phyloP scores from a whole-genome alignment of 1,284 basidiomycete genomes.

The Sporisorium iseilematis-ciliati region DNA sequence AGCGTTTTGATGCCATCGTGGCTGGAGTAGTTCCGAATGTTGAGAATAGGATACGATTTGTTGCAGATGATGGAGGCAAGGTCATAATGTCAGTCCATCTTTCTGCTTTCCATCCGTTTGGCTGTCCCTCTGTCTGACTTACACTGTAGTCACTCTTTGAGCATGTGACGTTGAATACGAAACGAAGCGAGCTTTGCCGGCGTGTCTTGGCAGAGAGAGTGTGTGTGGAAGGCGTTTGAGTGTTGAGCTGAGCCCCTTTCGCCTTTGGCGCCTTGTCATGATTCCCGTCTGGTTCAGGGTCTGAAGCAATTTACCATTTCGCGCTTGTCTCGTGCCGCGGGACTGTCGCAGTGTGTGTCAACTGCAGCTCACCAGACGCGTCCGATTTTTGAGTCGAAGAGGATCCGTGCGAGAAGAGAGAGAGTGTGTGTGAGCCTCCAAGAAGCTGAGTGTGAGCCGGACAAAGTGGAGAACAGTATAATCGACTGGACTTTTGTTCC shows the following conservation, averaged over 20 bases:
- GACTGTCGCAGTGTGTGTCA: not conserved
- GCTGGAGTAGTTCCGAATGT: not conserved
- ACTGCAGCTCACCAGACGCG: slow-evolving; percentile 4
- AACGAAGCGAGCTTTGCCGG: not conserved
- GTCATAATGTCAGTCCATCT: not conserved
- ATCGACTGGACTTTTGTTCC: not conserved
- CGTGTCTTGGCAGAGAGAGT: not conserved
- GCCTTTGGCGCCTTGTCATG: not conserved
- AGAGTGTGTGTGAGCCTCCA: no score
- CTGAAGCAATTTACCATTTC: not conserved
- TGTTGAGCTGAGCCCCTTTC: no score
- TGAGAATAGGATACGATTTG: not conserved
- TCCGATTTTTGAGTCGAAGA: not conserved
- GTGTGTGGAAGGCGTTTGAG: not conserved
- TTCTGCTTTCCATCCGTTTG: not conserved
- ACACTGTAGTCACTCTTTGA: not conserved
- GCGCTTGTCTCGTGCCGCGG: not conserved
- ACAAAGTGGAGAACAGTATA: slow-evolving; percentile 21
- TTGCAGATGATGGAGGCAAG: no score
- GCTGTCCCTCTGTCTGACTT: no score
- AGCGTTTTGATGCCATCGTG: not conserved
- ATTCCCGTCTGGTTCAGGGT: not conserved
- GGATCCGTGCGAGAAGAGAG: slow-evolving; percentile 15
- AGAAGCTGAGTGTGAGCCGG: not conserved
- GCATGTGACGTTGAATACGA: not conserved